Conservation (phyloP, 1,284 basidiomycete species). For the Trichosporon sp. region DNA sequence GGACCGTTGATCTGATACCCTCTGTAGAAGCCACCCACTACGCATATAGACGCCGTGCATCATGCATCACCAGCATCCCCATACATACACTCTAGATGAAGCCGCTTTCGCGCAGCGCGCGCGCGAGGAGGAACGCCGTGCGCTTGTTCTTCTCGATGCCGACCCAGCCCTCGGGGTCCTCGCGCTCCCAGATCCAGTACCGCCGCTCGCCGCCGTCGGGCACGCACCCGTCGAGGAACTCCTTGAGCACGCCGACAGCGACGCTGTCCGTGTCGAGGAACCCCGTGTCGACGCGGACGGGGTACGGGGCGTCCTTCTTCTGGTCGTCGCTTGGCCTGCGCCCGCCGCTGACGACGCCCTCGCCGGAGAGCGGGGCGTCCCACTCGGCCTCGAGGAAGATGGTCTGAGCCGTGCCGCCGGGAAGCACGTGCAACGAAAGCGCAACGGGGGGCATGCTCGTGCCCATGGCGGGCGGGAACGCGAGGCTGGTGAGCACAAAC, state of each 20-base stretch:
- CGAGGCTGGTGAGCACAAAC: constrained; percentile 28
- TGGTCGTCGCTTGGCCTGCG: background rate
- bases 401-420: constrained; percentile 25
- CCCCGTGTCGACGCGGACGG: background rate
- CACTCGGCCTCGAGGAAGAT: constrained; percentile 43
- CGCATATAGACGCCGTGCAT: background rate
- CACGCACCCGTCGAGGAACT: constrained; percentile 37
- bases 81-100: constrained; percentile 10
- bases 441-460: constrained; percentile 20
- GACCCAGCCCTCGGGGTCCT: constrained; percentile 22
- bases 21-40: background rate
- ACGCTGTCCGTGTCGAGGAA: background rate
- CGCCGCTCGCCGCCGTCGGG: constrained; percentile 29
- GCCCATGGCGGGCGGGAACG: constrained; percentile 26
- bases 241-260: constrained; percentile 19
- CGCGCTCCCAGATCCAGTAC: constrained; percentile 17
- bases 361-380: constrained; percentile 8
- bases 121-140: constrained; percentile 14
- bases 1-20: background rate
- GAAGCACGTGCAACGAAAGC: constrained; percentile 34
- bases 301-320: background rate
- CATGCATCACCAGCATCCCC: background rate
- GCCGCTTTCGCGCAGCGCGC: constrained; percentile 16
- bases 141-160: constrained; percentile 24
- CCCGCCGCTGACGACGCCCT: background rate